phyloP scores from a whole-genome alignment of 2,329 filamentous ascomycete genomes.

The Cylindrodendrum hubeiense region DNA sequence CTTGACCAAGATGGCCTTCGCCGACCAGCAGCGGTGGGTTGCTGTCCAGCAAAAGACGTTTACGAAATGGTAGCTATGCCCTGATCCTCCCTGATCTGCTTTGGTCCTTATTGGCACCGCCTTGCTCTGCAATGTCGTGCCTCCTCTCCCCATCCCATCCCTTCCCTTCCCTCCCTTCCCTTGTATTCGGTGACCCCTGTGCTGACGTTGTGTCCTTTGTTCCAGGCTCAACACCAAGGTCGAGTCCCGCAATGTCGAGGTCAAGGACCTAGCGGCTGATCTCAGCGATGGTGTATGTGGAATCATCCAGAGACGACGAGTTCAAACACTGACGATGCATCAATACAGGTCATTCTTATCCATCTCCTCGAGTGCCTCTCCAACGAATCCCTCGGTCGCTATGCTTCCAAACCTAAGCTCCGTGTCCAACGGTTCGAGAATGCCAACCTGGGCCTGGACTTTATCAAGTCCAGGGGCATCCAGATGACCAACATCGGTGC shows the following conservation, averaged over 20 bases:
- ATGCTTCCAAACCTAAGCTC: slow-evolving; percentile 95
- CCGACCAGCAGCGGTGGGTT: slow-evolving; percentile 76
- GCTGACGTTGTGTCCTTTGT: slow-evolving; percentile 4
- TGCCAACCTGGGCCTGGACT: slow-evolving; percentile 94
- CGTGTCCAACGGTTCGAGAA: slow-evolving; percentile 98
- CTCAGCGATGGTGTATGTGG: slow-evolving; percentile 90
- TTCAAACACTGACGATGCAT: slow-evolving; percentile 33
- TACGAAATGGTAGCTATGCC: slow-evolving; percentile 81
- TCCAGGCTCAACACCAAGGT: slow-evolving; percentile 95
- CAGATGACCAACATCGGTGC: slow-evolving; percentile 99
- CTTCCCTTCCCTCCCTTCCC: no score
- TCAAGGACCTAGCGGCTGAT: slow-evolving; percentile 89
- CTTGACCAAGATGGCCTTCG: slow-evolving; percentile 71
- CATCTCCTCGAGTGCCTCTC: slow-evolving; percentile 97
- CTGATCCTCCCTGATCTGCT: background rate
- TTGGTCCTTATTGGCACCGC: background rate
- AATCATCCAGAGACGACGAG: background rate
- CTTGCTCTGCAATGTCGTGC: slow-evolving; percentile 10
- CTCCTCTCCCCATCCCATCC: no score
- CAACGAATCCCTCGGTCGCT: slow-evolving; percentile 93
- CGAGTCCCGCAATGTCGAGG: slow-evolving; percentile 79
- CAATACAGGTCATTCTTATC: slow-evolving; percentile 84
- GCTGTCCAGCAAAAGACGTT: slow-evolving; percentile 98
- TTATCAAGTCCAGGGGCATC: slow-evolving; percentile 90
- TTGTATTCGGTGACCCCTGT: background rate